A percentile compares a stretch with the other conserved stretches of the same genome.
phyloP scores from a whole-genome alignment of 140 eudicot genomes.

The Oenanthe javanica region DNA sequence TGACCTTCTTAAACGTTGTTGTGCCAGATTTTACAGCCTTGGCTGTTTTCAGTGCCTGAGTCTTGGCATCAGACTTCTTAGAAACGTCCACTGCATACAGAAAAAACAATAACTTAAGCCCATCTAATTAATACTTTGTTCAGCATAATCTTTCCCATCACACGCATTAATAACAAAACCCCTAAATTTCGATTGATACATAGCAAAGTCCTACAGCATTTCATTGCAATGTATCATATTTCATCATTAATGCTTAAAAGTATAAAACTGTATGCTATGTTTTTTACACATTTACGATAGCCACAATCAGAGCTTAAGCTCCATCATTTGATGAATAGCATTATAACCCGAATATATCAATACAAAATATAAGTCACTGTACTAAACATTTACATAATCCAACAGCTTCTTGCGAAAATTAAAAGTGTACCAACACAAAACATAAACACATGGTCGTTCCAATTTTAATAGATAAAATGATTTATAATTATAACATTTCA shows the following conservation, averaged over 20 bases:
- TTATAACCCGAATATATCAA: background rate
- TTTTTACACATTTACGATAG: background rate
- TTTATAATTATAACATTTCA: background rate
- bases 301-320: background rate
- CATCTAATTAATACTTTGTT: background rate
- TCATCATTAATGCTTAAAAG: no score
- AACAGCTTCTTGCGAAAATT: no score
- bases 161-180: background rate
- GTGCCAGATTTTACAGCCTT: constrained; percentile 51
- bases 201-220: background rate
- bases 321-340: background rate
- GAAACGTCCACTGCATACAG: constrained; percentile 21
- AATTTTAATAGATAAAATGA: background rate
- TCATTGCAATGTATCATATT: background rate
- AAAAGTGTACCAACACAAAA: background rate
- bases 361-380: background rate
- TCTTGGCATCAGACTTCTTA: constrained; percentile 51
- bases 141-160: background rate
- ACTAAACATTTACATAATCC: background rate
- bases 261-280: background rate
- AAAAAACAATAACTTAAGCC: no score
- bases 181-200: no score
- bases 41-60: constrained; percentile 56
- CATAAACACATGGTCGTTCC: background rate
- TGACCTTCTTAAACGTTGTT: constrained; percentile 8